These are phyloP conservation scores for Leishmania major DNA, from an alignment of 208 protist genomes.

Conservation along the genomic window DNA sequence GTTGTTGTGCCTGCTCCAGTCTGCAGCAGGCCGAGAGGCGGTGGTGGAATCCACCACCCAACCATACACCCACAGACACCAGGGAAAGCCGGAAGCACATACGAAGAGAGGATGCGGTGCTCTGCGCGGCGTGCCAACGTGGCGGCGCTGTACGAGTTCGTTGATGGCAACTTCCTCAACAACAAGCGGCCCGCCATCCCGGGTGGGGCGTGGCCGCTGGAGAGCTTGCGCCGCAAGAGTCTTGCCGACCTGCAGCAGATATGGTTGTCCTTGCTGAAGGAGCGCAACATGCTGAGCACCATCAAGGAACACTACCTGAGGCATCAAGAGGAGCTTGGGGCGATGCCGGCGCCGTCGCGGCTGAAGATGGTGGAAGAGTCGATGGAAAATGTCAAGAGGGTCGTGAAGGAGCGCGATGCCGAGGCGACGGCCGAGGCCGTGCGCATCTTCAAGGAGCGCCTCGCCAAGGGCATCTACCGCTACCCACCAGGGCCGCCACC, in stretches of 20 bases:
- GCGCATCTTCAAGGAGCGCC: slow-evolving; percentile 73
- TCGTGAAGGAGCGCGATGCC: slow-evolving; percentile 84
- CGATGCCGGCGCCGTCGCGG: slow-evolving; percentile 87
- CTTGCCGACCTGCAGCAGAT: slow-evolving; percentile 93
- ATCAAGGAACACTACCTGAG: slow-evolving; percentile 86
- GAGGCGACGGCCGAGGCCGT: slow-evolving; percentile 68
- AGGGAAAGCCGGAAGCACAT: background rate
- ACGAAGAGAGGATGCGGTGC: slow-evolving; percentile 30
- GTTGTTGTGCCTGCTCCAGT: background rate
- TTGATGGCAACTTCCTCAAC: slow-evolving; percentile 88
- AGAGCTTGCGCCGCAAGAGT: slow-evolving; percentile 85
- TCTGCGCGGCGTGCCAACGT: slow-evolving; percentile 39
- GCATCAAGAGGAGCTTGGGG: slow-evolving; percentile 91
- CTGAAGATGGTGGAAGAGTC: slow-evolving; percentile 85
- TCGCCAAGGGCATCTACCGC: slow-evolving; percentile 71
- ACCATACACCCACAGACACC: background rate
- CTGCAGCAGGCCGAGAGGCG: background rate
- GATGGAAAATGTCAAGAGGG: slow-evolving; percentile 80
- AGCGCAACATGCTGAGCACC: slow-evolving; percentile 91
- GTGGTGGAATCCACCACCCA: background rate
- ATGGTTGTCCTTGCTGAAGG: slow-evolving; percentile 91
- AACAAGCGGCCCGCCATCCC: slow-evolving; percentile 88
- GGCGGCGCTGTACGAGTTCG: slow-evolving; percentile 89
- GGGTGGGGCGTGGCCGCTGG: slow-evolving; percentile 86
- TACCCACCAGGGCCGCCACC: slow-evolving; percentile 87